phyloP scores from a whole-genome alignment of 2,329 filamentous ascomycete species.

The Fusarium continuum region DNA sequence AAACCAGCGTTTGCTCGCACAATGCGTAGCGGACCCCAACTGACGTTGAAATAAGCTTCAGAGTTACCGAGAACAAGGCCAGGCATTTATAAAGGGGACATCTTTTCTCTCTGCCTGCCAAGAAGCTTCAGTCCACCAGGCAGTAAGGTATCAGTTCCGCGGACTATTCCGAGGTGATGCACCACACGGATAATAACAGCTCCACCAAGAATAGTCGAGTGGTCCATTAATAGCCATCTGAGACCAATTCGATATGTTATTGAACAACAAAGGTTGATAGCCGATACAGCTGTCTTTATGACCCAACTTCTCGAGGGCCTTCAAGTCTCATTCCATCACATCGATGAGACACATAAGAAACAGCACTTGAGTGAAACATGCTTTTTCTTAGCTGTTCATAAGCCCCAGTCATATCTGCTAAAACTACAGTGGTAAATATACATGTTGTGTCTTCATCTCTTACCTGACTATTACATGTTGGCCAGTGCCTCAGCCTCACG shows the following conservation, averaged over 20 bases:
- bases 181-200: background rate
- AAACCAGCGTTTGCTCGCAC: background rate
- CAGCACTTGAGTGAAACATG: constrained; percentile 9
- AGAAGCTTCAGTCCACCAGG: background rate
- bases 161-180: background rate
- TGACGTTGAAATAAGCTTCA: constrained; percentile 39
- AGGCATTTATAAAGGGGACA: background rate
- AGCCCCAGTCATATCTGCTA: constrained; percentile 37
- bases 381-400: constrained; percentile 29
- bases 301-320: background rate
- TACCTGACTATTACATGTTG: constrained; percentile 44
- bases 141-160: background rate
- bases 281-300: background rate
- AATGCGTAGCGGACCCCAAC: background rate
- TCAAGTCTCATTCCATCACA: background rate
- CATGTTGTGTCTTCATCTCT: constrained; percentile 34
- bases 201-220: background rate
- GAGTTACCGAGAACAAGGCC: background rate
- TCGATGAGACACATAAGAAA: background rate
- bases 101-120: constrained; percentile 1
- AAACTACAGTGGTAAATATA: constrained; percentile 46
- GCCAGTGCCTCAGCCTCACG: constrained; percentile 54
- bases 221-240: background rate
- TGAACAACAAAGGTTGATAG: background rate
- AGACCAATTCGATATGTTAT: too few relatives aligned